Evolutionary conservation across 2,329 filamentous ascomycete species (phyloP), one percentile per base, ranked within the genome.

Genomic region (Madurella fahalii): DNA sequence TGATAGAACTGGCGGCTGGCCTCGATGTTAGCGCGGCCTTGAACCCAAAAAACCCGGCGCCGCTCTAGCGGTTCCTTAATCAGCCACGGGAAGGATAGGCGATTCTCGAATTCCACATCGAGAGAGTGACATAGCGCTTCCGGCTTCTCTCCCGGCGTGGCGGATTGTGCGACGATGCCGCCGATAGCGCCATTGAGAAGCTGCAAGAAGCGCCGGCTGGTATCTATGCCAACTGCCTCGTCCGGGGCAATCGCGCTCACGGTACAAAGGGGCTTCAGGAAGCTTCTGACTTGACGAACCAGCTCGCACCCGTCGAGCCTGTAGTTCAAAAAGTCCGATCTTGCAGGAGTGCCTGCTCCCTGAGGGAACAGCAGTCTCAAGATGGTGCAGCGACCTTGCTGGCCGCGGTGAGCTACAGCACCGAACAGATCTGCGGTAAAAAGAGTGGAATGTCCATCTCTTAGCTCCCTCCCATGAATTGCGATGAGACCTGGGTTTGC

Each of bases 1-100:
- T 67, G 64, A 15, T 53, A 47, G 45, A 56, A 47, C n/a, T 52
- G 58, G 16, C 40, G 47, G 13, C 47, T 51, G 37, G 50, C 51
- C 9, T 51, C 47, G 15, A 58, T 52, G 47, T 60, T 47, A 15
- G 52, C 58, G 34, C 58, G 52, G 34, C 58, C 58, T 20, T 60
- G 58, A 32, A 60, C 45, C 58, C 58, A 60, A 18, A 52, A 48
- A 37, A 60, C 50, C 20, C 58, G 53, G 15, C 42, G 51, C 7
- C 12, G 44, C n/a, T 11, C 9, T 37, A 37, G 34, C 34, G 34
- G 34, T 4, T 40, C n/a, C 1, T 31, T 4, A 8, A 40, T 15
- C 5, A 53, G 30, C 46, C 47, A 57, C 2, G 54, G 41, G 15
- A 46, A 40, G n/a, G 50, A 52, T 12, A 56, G 34, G 5, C 50